Evolutionary conservation across 2,329 filamentous ascomycete genomes (phyloP).

Genomic region (Monilinia aucupariae): DNA sequence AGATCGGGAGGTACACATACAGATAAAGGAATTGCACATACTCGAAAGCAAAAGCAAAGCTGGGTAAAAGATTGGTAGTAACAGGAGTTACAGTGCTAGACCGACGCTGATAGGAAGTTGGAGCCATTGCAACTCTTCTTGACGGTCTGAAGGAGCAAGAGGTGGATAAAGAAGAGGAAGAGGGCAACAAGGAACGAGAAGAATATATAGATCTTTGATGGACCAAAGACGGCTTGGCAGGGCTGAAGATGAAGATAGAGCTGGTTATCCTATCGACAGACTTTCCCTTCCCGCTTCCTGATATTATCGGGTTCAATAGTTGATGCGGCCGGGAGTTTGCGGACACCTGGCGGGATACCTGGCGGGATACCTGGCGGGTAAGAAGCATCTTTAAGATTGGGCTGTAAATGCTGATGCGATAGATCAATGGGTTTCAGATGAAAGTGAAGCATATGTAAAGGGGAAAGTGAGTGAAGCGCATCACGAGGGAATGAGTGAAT

Average conservation of each 20-base stretch:
- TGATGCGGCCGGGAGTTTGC: slow-evolving; percentile 3
- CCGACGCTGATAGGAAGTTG: slow-evolving; percentile 3
- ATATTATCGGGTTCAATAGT: not conserved
- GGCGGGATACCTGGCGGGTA: slow-evolving; percentile 4
- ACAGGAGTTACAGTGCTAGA: slow-evolving; percentile 10
- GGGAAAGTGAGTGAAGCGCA: not conserved
- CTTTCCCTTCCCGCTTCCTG: not conserved
- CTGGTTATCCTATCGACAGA: not conserved
- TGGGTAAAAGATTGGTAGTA: slow-evolving; percentile 21
- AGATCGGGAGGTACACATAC: not conserved
- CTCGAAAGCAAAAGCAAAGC: slow-evolving; percentile 54
- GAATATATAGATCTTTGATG: slow-evolving; percentile 13
- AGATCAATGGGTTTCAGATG: not conserved
- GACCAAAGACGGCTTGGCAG: not conserved
- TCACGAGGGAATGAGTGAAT: too few relatives aligned
- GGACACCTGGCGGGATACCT: not conserved
- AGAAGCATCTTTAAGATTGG: not conserved
- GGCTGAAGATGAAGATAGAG: slow-evolving; percentile 5
- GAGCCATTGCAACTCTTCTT: not conserved
- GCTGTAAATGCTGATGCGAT: not conserved
- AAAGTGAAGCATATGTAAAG: not conserved
- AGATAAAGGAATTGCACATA: slow-evolving; percentile 32
- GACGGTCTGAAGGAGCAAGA: not conserved
- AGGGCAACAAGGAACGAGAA: not conserved
- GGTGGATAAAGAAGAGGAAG: not conserved